Evolutionary conservation across 108 stramenopile genomes (phyloP), one percentile per base, ranked within the genome.

Genomic region (Cyclotella choctawhatcheeana): DNA sequence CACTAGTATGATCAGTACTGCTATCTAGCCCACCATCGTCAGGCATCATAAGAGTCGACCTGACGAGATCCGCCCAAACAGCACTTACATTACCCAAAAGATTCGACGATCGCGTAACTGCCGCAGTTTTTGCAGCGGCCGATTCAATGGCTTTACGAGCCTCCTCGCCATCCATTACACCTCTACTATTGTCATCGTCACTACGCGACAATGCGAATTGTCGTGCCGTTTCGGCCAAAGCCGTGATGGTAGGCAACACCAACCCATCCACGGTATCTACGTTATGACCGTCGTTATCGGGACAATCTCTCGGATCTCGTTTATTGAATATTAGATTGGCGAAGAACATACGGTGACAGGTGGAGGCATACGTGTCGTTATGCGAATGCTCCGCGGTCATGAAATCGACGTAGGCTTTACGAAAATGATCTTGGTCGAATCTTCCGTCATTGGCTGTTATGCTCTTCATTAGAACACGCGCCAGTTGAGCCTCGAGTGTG

Each of bases 271-370:
- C 92, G 6, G 93, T 84, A 52, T 95, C 96, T 30, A 95, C 92
- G 66, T 97, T 97, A 78, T 97, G 96, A 2, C 74, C 71, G 69
- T 97, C 96, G 52, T 97, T 93, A 67, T 93, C 96, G 31, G 96
- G 91, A 62, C 96, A 97, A 51, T 95, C 76, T 45, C 79, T 64
- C 8, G 85, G 88, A 56, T 77, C 64, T 16, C 75, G 60, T 53
- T 86, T 56, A 12, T 77, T 64, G 58, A 79, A 76, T 2, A 89
- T 67, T 37, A 85, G 53, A 48, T 97, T 97, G 12, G 91, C 86
- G 71, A 97, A 95, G 86, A 95, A 97, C 93, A 97, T 95, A 17
- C 96, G 88, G 71, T 97, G 96, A 64, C 91, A 93, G 0, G 96
- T 95, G 10, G 81, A 84, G 1, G 92, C 93, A 67, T 97, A 97